Evolutionary conservation across 345 rosid species (phyloP), one percentile per base, ranked within the genome.

Genomic region (Noccaea caerulescens): DNA sequence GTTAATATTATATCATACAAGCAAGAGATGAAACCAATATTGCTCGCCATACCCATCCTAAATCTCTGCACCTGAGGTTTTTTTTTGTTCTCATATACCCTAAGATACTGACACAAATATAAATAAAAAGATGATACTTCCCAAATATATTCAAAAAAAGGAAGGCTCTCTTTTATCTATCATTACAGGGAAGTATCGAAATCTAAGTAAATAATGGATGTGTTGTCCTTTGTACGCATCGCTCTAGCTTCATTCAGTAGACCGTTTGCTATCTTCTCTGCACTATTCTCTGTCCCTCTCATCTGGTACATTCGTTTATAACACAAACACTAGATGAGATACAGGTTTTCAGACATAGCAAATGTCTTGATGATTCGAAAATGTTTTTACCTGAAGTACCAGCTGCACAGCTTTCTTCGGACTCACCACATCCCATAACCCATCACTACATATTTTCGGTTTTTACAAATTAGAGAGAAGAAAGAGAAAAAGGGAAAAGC

Each of bases 401-500:
- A 95, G 81, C 82, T 92, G 94, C 76, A 76, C 59, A 59, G 99
- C 89, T 80, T 88, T 95, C 80, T 82, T 88, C 30, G 73, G 34
- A 64, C 90, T 80, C 43, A 95, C 78, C 49, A 90, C 98, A 61
- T 92, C 99, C 99, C 99, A 92, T 58, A 95, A 80, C 36, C 99
- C 97, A 66, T 92, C 98, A 69, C 99, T 92, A 86, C 80, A 80
- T 44, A 51, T 14, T 23, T 8, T 10, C 2, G 27, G 36, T 18
- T 30, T 43, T 36, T 7, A 69, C 41, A 13, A 20, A 25, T 50
- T 11, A 43, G 4, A n/a, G 25, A 34, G 36, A 10, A 16, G 6
- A 49, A 30, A 5, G 32, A 43, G 39, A 36, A 58, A 14, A 73
- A 10, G 59, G 8, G 14, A 10, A 13, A 44, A 36, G 16, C 63